phyloP scores from a whole-genome alignment of 768 basidiomycete genomes.

The Hygrophorus russula region DNA sequence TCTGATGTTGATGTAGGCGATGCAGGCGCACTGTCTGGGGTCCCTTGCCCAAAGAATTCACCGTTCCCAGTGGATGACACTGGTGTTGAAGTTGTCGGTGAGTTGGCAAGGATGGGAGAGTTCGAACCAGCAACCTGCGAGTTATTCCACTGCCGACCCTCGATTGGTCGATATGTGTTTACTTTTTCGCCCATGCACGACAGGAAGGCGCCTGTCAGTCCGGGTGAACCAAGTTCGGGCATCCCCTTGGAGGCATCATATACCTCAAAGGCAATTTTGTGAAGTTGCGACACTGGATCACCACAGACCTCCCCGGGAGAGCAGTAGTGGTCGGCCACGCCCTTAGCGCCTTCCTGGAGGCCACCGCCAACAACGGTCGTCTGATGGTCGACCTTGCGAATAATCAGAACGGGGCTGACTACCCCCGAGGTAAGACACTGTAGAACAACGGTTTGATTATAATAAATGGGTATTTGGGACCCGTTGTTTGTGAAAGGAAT shows the following conservation, averaged over 20 bases:
- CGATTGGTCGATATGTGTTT: conserved; percentile 78
- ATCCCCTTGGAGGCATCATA: conserved; percentile 59
- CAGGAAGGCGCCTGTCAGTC: conserved; percentile 70
- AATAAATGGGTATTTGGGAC: conserved; percentile 83
- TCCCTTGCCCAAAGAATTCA: conserved; percentile 57
- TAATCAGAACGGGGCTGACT: conserved; percentile 86
- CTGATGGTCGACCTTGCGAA: conserved; percentile 88
- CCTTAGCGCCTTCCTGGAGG: conserved; percentile 79
- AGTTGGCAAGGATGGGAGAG: conserved; percentile 55
- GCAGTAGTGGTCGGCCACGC: conserved; percentile 76
- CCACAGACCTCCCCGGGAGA: conserved; percentile 80
- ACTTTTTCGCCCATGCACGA: conserved; percentile 92
- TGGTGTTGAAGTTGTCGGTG: conserved; percentile 58
- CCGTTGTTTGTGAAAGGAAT: conserved; percentile 78
- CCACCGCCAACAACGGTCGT: conserved; percentile 87
- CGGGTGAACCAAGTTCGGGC: conserved; percentile 71
- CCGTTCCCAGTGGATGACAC: conserved; percentile 33
- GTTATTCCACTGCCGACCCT: conserved; percentile 71
- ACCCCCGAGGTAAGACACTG: conserved; percentile 93
- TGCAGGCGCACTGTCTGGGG: conserved; percentile 54
- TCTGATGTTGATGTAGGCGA: conserved; percentile 56
- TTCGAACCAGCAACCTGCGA: conserved; percentile 27
- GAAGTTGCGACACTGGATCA: conserved; percentile 90
- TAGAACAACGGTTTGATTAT: conserved; percentile 92
- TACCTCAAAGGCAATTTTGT: conserved; percentile 92